Evolutionary conservation across 2,329 filamentous ascomycete species (phyloP).

Genomic region (Epichloe coenophiala): DNA sequence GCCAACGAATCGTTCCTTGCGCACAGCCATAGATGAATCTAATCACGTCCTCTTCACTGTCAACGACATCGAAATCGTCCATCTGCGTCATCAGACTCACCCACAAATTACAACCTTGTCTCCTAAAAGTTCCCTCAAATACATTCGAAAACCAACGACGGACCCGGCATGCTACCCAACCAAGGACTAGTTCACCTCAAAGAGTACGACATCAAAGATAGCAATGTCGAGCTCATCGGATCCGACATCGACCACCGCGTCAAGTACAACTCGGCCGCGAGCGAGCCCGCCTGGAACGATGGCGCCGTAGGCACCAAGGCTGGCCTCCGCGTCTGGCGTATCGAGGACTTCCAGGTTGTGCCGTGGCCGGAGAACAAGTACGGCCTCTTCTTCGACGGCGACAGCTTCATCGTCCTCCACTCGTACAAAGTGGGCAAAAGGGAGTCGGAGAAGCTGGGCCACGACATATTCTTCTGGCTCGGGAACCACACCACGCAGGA

Average conservation of each 20-base stretch:
- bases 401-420: slow-evolving; percentile 53
- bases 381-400: slow-evolving; percentile 52
- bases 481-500: slow-evolving; percentile 52
- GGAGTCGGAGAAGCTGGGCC: slow-evolving; percentile 31
- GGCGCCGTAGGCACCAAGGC: slow-evolving; percentile 36
- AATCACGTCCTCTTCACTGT: too few species aligned
- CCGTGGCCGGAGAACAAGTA: slow-evolving; percentile 42
- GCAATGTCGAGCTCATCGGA: slow-evolving; percentile 53
- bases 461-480: slow-evolving; percentile 61
- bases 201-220: slow-evolving; percentile 54
- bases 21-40: too few species aligned
- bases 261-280: slow-evolving; percentile 51
- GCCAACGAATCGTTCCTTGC: too few species aligned
- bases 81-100: too few species aligned
- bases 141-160: too few species aligned
- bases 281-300: slow-evolving; percentile 55
- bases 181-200: slow-evolving; percentile 48
- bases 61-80: too few species aligned
- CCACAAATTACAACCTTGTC: too few species aligned
- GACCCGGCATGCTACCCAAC: slow-evolving; percentile 41
- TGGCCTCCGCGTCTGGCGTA: slow-evolving; percentile 51
- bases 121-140: too few species aligned
- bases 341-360: slow-evolving; percentile 53
- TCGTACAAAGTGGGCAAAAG: slow-evolving; percentile 39
- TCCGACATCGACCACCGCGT: slow-evolving; percentile 52